Evolutionary conservation across 179 eudicot genomes (phyloP).

Genomic region (Nepenthes alata): DNA sequence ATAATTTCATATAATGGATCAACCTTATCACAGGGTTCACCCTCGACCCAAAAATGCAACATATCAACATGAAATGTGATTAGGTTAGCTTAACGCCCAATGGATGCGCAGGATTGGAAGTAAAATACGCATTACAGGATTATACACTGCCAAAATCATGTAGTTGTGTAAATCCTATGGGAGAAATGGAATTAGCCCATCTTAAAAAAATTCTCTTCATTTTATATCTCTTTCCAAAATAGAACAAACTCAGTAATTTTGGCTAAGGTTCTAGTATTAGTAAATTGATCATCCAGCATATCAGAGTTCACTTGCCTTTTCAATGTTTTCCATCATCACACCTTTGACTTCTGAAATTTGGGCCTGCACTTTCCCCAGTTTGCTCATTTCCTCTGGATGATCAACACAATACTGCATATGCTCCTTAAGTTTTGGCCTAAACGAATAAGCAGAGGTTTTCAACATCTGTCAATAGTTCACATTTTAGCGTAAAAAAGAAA

Average conservation of each 20-base stretch:
- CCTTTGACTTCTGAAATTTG: constrained; percentile 17
- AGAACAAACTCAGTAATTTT: background rate
- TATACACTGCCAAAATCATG: no score
- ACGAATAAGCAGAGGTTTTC: background rate
- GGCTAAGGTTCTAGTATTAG: background rate
- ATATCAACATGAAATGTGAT: no score
- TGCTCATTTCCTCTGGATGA: constrained; percentile 17
- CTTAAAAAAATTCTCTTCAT: no score
- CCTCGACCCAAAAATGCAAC: no score
- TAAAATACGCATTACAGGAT: no score
- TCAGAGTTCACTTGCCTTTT: constrained; percentile 5
- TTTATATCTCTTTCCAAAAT: background rate
- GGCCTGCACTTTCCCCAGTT: constrained; percentile 14
- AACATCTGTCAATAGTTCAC: background rate
- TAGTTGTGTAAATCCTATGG: no score
- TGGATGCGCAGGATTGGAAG: no score
- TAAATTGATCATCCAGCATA: background rate
- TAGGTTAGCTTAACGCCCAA: no score
- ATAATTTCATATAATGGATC: no score
- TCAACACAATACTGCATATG: constrained; percentile 18
- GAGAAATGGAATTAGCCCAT: no score
- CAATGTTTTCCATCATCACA: constrained; percentile 18
- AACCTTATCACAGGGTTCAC: no score
- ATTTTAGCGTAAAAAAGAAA: background rate
- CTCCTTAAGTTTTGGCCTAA: constrained; percentile 15